phyloP scores from a whole-genome alignment of 1,139 yeast species.

The Candida dubliniensis region DNA sequence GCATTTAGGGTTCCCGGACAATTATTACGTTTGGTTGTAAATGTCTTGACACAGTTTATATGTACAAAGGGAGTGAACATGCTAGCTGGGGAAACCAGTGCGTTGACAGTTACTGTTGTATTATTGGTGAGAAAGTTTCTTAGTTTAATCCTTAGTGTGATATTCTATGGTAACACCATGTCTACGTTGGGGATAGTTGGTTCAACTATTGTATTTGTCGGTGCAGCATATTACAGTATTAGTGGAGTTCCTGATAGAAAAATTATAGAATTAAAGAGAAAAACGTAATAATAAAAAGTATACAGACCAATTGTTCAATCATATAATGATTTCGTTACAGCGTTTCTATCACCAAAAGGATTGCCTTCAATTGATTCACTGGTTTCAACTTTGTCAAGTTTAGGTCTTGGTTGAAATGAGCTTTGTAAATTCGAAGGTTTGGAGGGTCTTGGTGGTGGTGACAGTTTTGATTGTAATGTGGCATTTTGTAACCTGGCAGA shows the following conservation, averaged over 20 bases:
- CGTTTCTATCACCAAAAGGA: conserved; percentile 72
- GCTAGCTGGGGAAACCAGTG: conserved; percentile 56
- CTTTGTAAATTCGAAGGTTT: conserved; percentile 23
- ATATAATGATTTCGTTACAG: conserved; percentile 30
- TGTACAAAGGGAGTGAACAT: conserved; percentile 70
- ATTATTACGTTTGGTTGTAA: conserved; percentile 33
- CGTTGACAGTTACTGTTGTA: conserved; percentile 62
- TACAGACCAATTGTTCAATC: conserved; percentile 12
- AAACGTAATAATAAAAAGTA: neutral
- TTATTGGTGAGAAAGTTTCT: conserved; percentile 60
- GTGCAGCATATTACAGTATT: conserved; percentile 49
- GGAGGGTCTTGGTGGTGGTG: conserved; percentile 38
- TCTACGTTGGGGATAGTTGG: conserved; percentile 45
- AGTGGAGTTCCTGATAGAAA: conserved; percentile 7
- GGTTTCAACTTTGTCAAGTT: conserved; percentile 24
- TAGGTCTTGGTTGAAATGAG: conserved; percentile 13
- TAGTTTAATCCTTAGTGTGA: conserved; percentile 55
- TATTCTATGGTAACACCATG: conserved; percentile 47
- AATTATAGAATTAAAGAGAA: neutral
- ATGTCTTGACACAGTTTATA: conserved; percentile 60
- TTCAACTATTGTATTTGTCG: conserved; percentile 49
- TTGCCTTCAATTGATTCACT: conserved; percentile 43
- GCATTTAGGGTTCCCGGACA: conserved; percentile 12
- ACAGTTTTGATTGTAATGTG: conserved; percentile 18
- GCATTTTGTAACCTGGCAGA: conserved; percentile 19